Percentiles rank a stretch among this genome's conserved stretches.
These are phyloP conservation scores for Arthroderma sp. DNA, from an alignment of 2,329 filamentous ascomycete genomes.

Conservation along the genomic window DNA sequence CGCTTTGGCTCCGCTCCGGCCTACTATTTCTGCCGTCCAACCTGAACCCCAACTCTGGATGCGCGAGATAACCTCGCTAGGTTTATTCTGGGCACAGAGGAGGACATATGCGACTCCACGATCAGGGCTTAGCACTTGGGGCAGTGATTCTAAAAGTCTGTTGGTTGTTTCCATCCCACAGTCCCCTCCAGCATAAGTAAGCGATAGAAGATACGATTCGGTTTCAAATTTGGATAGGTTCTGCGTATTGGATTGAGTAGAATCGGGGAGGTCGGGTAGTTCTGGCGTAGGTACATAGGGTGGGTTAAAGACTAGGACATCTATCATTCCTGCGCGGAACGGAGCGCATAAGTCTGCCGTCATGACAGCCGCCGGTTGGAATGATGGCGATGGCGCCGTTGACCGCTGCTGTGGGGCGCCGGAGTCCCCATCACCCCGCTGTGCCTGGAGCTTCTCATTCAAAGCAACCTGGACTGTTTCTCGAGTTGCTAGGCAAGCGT, in stretches of 20 bases:
- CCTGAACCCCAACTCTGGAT: constrained; percentile 44
- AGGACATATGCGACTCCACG: constrained; percentile 78
- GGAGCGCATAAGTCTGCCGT: constrained; percentile 57
- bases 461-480: constrained; percentile 51
- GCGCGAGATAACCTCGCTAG: constrained; percentile 54
- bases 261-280: constrained; percentile 40
- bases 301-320: constrained; percentile 90
- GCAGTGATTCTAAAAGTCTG: constrained; percentile 58
- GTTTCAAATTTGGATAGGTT: constrained; percentile 48
- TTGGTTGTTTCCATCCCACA: constrained; percentile 94
- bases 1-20: constrained; percentile 69
- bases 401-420: too few relatives aligned
- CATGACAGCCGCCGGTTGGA: constrained; percentile 50
- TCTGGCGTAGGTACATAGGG: constrained; percentile 84
- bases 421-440: not conserved
- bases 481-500: constrained; percentile 64
- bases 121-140: constrained; percentile 45
- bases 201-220: constrained; percentile 68
- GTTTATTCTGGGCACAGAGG: constrained; percentile 81
- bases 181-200: constrained; percentile 77
- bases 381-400: constrained; percentile 17
- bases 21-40: constrained; percentile 69
- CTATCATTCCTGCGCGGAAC: constrained; percentile 48
- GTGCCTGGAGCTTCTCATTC: constrained; percentile 13
- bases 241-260: not conserved